Evolutionary conservation across 1,139 yeast genomes (phyloP).

Genomic region (Waltiozyma solani): DNA sequence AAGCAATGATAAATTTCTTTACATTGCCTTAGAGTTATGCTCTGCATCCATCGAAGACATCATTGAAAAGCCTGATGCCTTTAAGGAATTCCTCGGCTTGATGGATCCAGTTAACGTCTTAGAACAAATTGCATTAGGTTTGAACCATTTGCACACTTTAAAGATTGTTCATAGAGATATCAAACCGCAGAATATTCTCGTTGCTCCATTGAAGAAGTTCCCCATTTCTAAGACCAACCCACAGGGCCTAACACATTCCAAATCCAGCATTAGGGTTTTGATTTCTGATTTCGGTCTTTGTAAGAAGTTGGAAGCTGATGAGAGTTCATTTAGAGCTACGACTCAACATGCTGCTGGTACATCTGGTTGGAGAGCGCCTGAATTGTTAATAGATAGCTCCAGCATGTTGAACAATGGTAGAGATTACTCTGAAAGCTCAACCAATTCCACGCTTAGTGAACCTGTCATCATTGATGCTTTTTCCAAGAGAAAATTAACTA

Average conservation of each 20-base stretch:
- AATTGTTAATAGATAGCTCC: conserved; percentile 42
- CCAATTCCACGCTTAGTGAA: conserved; percentile 11
- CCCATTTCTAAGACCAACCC: too few species aligned
- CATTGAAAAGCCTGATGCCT: conserved; percentile 39
- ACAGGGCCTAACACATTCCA: too few species aligned
- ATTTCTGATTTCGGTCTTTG: conserved; percentile 96
- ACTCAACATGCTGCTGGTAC: conserved; percentile 96
- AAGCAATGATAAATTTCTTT: conserved; percentile 75
- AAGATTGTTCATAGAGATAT: conserved; percentile 94
- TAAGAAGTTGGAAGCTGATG: conserved; percentile 83
- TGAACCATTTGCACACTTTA: conserved; percentile 77
- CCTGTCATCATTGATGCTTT: conserved; percentile 26
- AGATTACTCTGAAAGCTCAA: conserved; percentile 14
- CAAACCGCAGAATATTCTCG: conserved; percentile 91
- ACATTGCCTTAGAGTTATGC: conserved; percentile 89
- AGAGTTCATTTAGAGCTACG: conserved; percentile 88
- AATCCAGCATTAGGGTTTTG: conserved; percentile 49
- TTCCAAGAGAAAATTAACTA: conserved; percentile 57
- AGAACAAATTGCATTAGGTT: conserved; percentile 74
- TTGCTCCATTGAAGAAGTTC: conserved; percentile 55
- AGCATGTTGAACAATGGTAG: conserved; percentile 2
- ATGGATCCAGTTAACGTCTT: conserved; percentile 45
- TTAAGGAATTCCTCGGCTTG: conserved; percentile 24
- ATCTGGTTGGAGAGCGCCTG: conserved; percentile 98
- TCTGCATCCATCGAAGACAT: conserved; percentile 83